Evolutionary conservation across 2,329 filamentous ascomycete genomes (phyloP).

Genomic region (Aureobasidium pullulans): DNA sequence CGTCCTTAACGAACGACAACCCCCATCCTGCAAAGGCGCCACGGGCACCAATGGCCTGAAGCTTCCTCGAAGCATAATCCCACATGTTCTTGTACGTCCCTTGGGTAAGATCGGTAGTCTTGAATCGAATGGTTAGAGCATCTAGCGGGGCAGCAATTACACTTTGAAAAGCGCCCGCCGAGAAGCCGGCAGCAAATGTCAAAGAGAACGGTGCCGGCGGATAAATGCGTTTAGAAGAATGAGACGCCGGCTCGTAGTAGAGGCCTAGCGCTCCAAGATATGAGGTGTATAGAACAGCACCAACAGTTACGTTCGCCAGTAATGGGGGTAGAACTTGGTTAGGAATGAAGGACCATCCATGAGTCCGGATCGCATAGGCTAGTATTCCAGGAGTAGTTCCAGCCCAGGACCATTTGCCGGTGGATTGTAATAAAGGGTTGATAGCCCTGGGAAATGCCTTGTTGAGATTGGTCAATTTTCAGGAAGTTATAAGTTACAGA

Average conservation of each 20-base stretch:
- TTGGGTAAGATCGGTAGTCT: constrained; percentile 53
- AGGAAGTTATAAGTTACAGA: neutral
- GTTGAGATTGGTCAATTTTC: neutral
- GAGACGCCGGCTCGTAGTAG: constrained; percentile 59
- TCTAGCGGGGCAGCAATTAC: constrained; percentile 67
- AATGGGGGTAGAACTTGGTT: constrained; percentile 71
- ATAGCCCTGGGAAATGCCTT: constrained; percentile 57
- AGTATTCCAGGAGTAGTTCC: constrained; percentile 64
- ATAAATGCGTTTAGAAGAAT: constrained; percentile 56
- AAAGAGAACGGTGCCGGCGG: constrained; percentile 57
- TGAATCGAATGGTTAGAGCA: constrained; percentile 66
- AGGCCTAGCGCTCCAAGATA: constrained; percentile 63
- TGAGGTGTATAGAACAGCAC: constrained; percentile 66
- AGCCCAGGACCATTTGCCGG: constrained; percentile 51
- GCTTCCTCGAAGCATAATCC: constrained; percentile 59
- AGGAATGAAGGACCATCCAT: constrained; percentile 67
- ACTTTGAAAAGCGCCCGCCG: constrained; percentile 63
- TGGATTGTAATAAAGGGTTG: constrained; percentile 46
- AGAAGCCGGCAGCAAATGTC: constrained; percentile 62
- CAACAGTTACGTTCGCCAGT: constrained; percentile 65
- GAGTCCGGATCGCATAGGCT: constrained; percentile 57
- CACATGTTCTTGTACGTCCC: constrained; percentile 63
- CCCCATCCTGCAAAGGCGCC: constrained; percentile 70
- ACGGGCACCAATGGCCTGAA: constrained; percentile 62
- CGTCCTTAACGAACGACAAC: constrained; percentile 62